A percentile compares a stretch with the other conserved stretches of the same genome.
These are phyloP conservation scores for Taphrina flavorubra DNA, from an alignment of 1,139 yeast species.

Conservation along the genomic window DNA sequence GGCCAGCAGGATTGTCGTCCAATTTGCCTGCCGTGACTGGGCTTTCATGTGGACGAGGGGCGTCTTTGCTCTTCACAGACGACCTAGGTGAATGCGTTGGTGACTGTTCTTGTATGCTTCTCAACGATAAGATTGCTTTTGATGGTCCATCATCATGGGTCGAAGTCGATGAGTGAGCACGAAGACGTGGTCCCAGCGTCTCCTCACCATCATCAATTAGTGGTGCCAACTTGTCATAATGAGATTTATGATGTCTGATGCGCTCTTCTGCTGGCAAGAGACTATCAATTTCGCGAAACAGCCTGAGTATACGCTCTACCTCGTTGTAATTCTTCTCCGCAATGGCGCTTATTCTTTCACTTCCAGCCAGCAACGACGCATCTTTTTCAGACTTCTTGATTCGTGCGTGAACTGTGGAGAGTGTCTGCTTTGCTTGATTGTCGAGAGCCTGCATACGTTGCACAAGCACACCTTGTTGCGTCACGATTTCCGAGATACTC, in stretches of 20 bases:
- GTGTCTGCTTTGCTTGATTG: conserved; percentile 4
- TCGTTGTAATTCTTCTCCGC: conserved; percentile 23
- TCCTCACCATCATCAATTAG: not conserved
- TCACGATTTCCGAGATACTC: not conserved
- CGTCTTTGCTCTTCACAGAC: not conserved
- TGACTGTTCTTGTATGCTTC: conserved; percentile 16
- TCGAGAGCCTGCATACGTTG: conserved; percentile 5
- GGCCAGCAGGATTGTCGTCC: not conserved
- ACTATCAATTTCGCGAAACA: conserved; percentile 21
- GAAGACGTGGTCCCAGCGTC: not conserved
- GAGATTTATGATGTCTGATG: conserved; percentile 4
- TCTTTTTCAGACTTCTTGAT: conserved; percentile 11
- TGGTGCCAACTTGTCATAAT: conserved; percentile 18
- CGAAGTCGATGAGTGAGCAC: no score
- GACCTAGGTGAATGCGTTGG: conserved; percentile 2
- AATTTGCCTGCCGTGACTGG: no score
- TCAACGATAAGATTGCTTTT: not conserved
- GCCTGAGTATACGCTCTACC: conserved; percentile 15
- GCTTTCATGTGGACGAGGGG: not conserved
- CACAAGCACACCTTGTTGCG: not conserved
- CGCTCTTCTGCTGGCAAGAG: conserved; percentile 10
- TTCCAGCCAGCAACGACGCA: conserved; percentile 11
- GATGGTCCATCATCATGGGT: not conserved
- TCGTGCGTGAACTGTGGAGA: not conserved
- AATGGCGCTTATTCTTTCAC: conserved; percentile 7